Conservation (phyloP, 305 asterid genomes). For the Fraxinus angustifolia region DNA sequence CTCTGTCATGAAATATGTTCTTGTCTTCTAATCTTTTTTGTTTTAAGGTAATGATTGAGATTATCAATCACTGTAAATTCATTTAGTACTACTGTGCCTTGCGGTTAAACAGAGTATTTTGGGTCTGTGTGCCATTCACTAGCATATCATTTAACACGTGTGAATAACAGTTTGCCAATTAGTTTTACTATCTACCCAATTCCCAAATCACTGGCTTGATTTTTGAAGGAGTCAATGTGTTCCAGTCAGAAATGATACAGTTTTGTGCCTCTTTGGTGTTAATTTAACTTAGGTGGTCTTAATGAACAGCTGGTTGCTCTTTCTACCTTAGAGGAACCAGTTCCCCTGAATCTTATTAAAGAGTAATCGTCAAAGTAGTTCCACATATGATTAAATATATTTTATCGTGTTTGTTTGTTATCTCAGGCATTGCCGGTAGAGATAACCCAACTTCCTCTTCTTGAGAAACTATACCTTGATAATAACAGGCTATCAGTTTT, state of each 20-base stretch:
- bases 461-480: constrained; percentile 92
- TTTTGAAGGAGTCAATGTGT: neutral
- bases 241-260: neutral
- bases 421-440: constrained; percentile 85
- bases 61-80: neutral
- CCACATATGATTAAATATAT: constrained; percentile 22
- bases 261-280: neutral
- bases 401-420: constrained; percentile 21
- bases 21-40: neutral
- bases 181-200: neutral
- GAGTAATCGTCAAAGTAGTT: constrained; percentile 13
- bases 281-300: neutral
- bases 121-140: neutral
- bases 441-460: constrained; percentile 81
- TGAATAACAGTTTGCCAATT: neutral
- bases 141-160: neutral
- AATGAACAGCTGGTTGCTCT: constrained; percentile 11
- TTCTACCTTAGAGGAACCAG: neutral
- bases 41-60: neutral
- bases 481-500: constrained; percentile 77
- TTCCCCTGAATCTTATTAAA: neutral
- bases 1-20: neutral
- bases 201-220: neutral
- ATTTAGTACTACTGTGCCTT: constrained; percentile 17
- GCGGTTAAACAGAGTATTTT: neutral